Percentiles rank a stretch among this genome's conserved stretches.
phyloP scores from a whole-genome alignment of 2,329 filamentous ascomycete genomes.

The Ascochyta rabiei region DNA sequence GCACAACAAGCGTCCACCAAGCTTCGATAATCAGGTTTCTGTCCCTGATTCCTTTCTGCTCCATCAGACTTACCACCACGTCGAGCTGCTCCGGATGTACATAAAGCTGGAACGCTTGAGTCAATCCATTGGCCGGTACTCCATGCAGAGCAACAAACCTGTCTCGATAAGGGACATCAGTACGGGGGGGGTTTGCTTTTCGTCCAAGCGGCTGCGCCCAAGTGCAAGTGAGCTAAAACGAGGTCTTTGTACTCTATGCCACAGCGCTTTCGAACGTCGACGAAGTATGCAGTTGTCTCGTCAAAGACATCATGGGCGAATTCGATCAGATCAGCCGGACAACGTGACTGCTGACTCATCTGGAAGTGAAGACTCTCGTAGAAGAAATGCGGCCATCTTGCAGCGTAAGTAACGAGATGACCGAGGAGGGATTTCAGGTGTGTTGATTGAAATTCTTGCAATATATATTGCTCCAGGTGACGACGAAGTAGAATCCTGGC shows the following conservation, averaged over 20 bases:
- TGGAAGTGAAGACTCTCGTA: conserved; percentile 3
- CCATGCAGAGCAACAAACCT: background rate
- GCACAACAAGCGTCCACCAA: conserved; percentile 6
- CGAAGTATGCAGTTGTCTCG: conserved; percentile 5
- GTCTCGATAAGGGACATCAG: background rate
- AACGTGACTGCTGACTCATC: background rate
- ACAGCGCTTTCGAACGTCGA: background rate
- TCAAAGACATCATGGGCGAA: conserved; percentile 5
- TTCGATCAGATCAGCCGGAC: background rate
- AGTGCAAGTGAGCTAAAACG: background rate
- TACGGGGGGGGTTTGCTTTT: background rate
- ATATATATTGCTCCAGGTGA: background rate
- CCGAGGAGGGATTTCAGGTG: background rate
- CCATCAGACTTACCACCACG: conserved; percentile 1
- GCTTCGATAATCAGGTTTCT: background rate
- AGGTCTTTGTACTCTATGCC: conserved; percentile 1
- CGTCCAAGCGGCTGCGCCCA: background rate
- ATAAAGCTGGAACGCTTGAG: conserved; percentile 1
- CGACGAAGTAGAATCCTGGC: conserved; percentile 1
- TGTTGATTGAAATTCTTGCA: background rate
- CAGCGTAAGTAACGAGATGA: conserved; percentile 3
- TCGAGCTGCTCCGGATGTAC: background rate
- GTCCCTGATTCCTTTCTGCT: conserved; percentile 1
- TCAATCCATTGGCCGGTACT: background rate
- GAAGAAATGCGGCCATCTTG: conserved; percentile 3